A percentile compares a stretch with the other conserved stretches of the same genome.
These are phyloP conservation scores for Rheum nobile DNA, from an alignment of 148 eudicot species.

Conservation along the genomic window DNA sequence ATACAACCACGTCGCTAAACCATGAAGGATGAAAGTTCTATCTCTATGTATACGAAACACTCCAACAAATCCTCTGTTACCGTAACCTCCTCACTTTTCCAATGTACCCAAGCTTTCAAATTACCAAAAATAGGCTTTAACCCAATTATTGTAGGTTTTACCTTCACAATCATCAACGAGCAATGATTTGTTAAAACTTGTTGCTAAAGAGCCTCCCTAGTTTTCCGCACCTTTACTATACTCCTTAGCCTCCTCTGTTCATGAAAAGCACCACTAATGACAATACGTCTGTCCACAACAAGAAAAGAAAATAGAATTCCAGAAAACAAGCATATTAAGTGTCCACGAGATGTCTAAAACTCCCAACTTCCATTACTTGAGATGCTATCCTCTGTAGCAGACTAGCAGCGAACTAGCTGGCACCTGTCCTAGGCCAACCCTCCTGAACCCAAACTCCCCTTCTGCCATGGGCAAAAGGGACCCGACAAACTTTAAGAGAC, in stretches of 20 bases:
- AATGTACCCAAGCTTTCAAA: background rate
- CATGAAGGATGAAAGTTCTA: background rate
- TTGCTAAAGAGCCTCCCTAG: no score
- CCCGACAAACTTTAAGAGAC: background rate
- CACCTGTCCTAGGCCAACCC: background rate
- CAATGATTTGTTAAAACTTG: background rate
- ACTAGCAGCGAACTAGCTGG: background rate
- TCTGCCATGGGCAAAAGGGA: background rate
- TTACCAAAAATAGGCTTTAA: background rate
- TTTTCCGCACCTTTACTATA: background rate
- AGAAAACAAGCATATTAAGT: background rate
- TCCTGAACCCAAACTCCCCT: background rate
- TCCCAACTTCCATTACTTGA: background rate
- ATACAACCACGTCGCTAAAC: background rate
- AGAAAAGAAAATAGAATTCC: background rate
- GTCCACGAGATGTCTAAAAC: background rate
- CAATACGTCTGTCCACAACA: background rate
- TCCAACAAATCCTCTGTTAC: background rate
- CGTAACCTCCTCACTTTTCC: background rate
- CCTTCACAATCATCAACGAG: background rate
- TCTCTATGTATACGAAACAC: background rate
- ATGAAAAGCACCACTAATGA: background rate
- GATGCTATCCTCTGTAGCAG: background rate
- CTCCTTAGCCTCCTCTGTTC: background rate
- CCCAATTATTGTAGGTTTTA: background rate